phyloP scores from a whole-genome alignment of 371 early-diverging fungal species.

The Lichtheimia ramosa region DNA sequence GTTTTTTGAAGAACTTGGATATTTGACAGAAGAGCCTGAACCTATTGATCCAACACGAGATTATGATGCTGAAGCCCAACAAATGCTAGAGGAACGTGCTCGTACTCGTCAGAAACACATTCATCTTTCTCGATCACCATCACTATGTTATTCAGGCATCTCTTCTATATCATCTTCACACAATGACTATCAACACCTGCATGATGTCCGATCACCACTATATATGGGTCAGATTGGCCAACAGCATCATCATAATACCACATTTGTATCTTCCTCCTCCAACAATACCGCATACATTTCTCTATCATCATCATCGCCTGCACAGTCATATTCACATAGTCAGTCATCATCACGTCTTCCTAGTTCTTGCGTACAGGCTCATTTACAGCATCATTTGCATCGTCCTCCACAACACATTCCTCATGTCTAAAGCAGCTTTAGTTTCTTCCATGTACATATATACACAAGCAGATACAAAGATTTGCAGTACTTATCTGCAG shows the following conservation, averaged over 20 bases:
- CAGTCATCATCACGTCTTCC: no score
- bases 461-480: no score
- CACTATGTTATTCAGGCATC: slow-evolving; percentile 27
- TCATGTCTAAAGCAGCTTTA: no score
- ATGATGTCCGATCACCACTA: slow-evolving; percentile 32
- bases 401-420: no score
- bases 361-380: no score
- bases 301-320: background rate
- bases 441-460: no score
- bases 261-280: background rate
- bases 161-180: slow-evolving; percentile 32
- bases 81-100: slow-evolving; percentile 16
- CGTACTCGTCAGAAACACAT: slow-evolving; percentile 21
- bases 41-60: slow-evolving; percentile 41
- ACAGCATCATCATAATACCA: background rate
- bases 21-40: slow-evolving; percentile 38
- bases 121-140: slow-evolving; percentile 15
- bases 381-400: no score
- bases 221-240: slow-evolving; percentile 25
- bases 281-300: background rate
- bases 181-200: slow-evolving; percentile 11
- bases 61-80: slow-evolving; percentile 30
- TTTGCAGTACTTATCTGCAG: no score
- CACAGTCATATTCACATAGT: no score
- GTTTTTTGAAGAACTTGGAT: slow-evolving; percentile 39